Base-by-base conservation (phyloP, 805 yeast genomes). In the Pichia californica region DNA sequence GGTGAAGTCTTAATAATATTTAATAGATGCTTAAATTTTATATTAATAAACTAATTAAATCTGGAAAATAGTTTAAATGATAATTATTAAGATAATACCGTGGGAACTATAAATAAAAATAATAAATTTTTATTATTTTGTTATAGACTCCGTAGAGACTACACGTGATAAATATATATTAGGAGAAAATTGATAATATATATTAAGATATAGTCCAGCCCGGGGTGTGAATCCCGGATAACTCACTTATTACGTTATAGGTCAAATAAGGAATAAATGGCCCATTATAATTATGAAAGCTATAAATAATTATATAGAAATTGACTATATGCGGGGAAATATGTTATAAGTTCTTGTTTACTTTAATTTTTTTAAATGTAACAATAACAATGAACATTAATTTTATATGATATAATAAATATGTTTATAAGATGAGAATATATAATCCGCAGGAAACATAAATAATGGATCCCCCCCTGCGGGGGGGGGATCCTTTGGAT, bases 381-480 rank as follows among this genome's bases (percentile, higher is more conserved):
- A 31, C 15, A 31, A 31, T 31, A 31, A 31, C 33, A 31, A 31
- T 31, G 18, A 31, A 31, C 33, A 16, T 31, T 31, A 15, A 14
- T 14, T 31, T 31, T n/a, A 31, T n/a, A 31, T 31, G 27, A 25
- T 41, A 41, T 40, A 35, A 28, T 34, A 21, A 20, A 34, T 41
- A 35, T 9, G 44, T 41, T 13, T 6, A 41, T 35, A 41, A 35
- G 32, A 18, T 35, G 35, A 35, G 35, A 41, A 28, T 28, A 33
- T 34, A 25, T 37, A 33, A 40, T 40, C 43, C 33, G 43, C 38
- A 33, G 38, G 38, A 33, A 40, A 40, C 36, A 29, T 31, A 29
- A 32, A 32, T 18, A 31, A 25, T 7, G n/a, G n/a, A n/a, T n/a
- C n/a, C n/a, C n/a, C n/a, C n/a, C n/a, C n/a, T 7, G 10, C 27